Evolutionary conservation across 1,139 yeast species (phyloP), one percentile per base, ranked within the genome.

Genomic region (Saccharomyces hybrid): DNA sequence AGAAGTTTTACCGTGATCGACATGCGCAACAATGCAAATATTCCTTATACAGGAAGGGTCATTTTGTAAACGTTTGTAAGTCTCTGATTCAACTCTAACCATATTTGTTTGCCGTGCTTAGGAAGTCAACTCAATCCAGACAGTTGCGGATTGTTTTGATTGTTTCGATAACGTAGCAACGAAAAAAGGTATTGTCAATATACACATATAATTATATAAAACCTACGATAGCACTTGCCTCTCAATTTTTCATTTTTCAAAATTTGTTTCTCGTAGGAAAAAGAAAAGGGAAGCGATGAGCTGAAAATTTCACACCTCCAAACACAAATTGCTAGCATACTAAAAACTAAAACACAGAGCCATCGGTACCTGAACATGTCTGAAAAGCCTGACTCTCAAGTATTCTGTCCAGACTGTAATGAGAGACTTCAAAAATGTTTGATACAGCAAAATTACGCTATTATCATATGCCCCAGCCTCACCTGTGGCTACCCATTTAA

Each of bases 1-100:
- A 2, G 98, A 88, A 0, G 99, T 95, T 73, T 93, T 95, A 47
- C 99, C 99, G 69, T 95, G 99, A 69, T 95, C 99, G 32, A 95
- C 99, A 72, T 95, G 99, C 0, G 99, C 99, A 53, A 95, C 76
- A 58, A 95, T 90, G 71, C 99, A 95, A 49, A 95, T 89, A 70
- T 95, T 95, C 57, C 99, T 77, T 38, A 93, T 83, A 57, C 82
- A 75, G 9, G 78, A 73, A 1, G 96, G 84, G 59, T 84, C 80
- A 60, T 76, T 76, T 70, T 93, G 98, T 30, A 91, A 73, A 57
- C 80, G 73, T 50, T 79, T 76, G 32, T 89, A 78, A 41, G 84
- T 82, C 47, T 84, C 86, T 25, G 85, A 78, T 2, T 89, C 78
- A 7, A 78, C 72, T 60, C 69, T 71, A 60, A 68, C 62, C 70